phyloP scores from a whole-genome alignment of 1,139 yeast species.

The Nakaseomyces uthaithaninus region DNA sequence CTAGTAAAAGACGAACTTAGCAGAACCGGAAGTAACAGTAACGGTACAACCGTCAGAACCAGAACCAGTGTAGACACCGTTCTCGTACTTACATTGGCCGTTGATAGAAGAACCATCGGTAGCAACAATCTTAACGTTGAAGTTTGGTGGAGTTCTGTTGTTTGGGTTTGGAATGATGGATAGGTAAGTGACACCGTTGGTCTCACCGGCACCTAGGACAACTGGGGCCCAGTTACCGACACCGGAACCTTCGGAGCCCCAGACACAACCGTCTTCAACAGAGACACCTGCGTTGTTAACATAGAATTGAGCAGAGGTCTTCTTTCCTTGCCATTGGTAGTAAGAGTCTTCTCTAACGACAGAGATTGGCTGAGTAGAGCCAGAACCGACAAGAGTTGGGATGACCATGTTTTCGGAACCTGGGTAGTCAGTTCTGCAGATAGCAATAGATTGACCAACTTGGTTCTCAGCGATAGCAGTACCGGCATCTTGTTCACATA shows the following conservation, averaged over 20 bases:
- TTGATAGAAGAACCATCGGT: conserved; percentile 52
- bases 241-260: conserved; percentile 78
- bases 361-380: conserved; percentile 56
- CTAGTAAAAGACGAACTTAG: conserved; percentile 39
- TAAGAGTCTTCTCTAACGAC: conserved; percentile 71
- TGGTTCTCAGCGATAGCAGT: conserved; percentile 63
- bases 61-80: conserved; percentile 71
- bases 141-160: conserved; percentile 70
- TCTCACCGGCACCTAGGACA: conserved; percentile 85
- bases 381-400: conserved; percentile 75
- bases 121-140: conserved; percentile 77
- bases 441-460: conserved; percentile 58
- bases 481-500: conserved; percentile 79
- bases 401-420: conserved; percentile 97
- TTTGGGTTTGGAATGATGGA: conserved; percentile 95
- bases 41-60: conserved; percentile 84
- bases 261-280: conserved; percentile 80
- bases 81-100: conserved; percentile 74
- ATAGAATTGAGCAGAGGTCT: conserved; percentile 91
- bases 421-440: conserved; percentile 98
- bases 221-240: conserved; percentile 98
- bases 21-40: conserved; percentile 74
- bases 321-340: conserved; percentile 74
- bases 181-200: conserved; percentile 71
- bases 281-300: conserved; percentile 94